Conservation (phyloP, 371 early-diverging fungal species). For the Paraphysoderma sedebokerense region DNA sequence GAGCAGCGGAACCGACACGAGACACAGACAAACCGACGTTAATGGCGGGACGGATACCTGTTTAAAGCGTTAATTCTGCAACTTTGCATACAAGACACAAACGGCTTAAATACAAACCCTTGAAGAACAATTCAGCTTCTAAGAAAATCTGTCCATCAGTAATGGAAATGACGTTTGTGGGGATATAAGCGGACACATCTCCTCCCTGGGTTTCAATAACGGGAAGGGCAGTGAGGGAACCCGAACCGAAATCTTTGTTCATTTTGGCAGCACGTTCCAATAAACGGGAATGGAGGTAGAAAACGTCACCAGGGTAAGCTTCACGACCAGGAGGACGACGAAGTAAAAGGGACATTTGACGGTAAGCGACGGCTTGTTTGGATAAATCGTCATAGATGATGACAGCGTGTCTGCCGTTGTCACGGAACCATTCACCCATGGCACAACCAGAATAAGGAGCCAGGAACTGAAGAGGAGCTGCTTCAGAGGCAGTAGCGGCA, state of each 20-base stretch:
- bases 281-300: constrained; percentile 92
- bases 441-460: constrained; percentile 93
- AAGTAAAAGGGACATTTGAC: constrained; percentile 91
- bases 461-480: constrained; percentile 88
- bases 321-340: constrained; percentile 97
- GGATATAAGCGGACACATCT: constrained; percentile 96
- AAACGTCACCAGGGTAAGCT: constrained; percentile 95
- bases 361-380: constrained; percentile 95
- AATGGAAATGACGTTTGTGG: constrained; percentile 96
- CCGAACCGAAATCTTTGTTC: constrained; percentile 77
- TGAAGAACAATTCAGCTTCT: constrained; percentile 96
- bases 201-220: constrained; percentile 96
- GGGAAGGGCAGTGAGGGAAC: constrained; percentile 90
- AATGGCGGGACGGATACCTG: constrained; percentile 91
- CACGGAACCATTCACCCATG: constrained; percentile 93
- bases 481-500: constrained; percentile 91
- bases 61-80: constrained; percentile 6
- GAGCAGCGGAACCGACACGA: constrained; percentile 95
- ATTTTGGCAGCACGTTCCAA: constrained; percentile 94
- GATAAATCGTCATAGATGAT: constrained; percentile 95
- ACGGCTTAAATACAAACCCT: constrained; percentile 29
- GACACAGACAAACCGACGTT: constrained; percentile 97
- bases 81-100: neutral
- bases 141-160: constrained; percentile 95
- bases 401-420: constrained; percentile 89